Evolutionary conservation across 768 basidiomycete species (phyloP).

Genomic region (Dentipellis fragilis): DNA sequence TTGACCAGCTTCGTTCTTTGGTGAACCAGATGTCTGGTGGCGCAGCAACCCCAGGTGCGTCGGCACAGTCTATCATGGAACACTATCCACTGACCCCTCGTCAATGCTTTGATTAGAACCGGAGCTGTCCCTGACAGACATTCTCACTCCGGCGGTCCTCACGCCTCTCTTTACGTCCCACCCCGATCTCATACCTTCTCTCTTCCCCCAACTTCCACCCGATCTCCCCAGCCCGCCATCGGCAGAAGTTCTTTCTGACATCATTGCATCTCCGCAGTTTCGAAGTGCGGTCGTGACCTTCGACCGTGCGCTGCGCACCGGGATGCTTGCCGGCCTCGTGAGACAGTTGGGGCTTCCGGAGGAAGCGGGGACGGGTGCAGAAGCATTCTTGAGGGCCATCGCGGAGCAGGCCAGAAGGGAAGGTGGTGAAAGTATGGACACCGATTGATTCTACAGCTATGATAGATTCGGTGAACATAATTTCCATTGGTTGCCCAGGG

Average conservation of each 20-base stretch:
- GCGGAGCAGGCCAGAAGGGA: constrained; percentile 62
- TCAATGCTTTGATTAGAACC: constrained; percentile 3
- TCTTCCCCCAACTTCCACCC: constrained; percentile 78
- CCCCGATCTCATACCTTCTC: constrained; percentile 54
- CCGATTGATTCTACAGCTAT: constrained; percentile 36
- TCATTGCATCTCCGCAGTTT: constrained; percentile 80
- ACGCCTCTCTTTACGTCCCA: constrained; percentile 59
- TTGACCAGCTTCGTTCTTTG: constrained; percentile 50
- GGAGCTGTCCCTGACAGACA: constrained; percentile 64
- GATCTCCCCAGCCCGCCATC: constrained; percentile 65
- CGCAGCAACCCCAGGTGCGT: constrained; percentile 21
- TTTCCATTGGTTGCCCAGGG: neutral
- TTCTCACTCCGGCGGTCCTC: constrained; percentile 67
- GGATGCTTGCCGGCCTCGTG: constrained; percentile 67
- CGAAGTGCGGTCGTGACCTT: constrained; percentile 68
- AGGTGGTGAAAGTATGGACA: constrained; percentile 64
- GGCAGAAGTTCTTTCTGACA: constrained; percentile 56
- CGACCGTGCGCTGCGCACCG: constrained; percentile 78
- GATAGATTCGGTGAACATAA: constrained; percentile 1
- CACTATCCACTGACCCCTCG: constrained; percentile 1
- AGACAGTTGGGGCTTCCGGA: constrained; percentile 73
- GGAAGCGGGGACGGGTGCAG: constrained; percentile 71
- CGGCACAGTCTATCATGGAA: constrained; percentile 6
- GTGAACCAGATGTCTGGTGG: constrained; percentile 30
- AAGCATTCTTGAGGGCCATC: constrained; percentile 72